A percentile compares a stretch with the other conserved stretches of the same genome.
phyloP scores from a whole-genome alignment of 495 filamentous ascomycete species.

The Hyaloscypha hepaticicola region DNA sequence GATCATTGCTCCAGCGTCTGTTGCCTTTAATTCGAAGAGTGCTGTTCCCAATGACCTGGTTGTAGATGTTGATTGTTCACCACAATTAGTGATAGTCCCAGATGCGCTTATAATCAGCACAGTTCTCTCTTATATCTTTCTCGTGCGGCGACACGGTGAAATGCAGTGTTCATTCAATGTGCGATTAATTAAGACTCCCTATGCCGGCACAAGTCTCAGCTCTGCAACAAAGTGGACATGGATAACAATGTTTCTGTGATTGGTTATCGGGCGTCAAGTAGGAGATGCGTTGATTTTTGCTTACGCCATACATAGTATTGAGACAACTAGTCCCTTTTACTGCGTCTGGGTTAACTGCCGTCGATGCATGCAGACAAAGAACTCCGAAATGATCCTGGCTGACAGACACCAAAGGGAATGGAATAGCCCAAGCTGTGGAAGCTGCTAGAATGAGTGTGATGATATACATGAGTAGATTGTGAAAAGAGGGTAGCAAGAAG shows the following conservation, averaged over 20 bases:
- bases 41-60: constrained; percentile 46
- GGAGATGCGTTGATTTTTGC: background rate
- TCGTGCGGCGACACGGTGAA: background rate
- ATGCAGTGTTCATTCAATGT: background rate
- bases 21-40: constrained; percentile 42
- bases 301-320: constrained; percentile 6
- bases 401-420: constrained; percentile 1
- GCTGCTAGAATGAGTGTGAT: constrained; percentile 7
- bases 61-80: constrained; percentile 35
- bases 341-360: constrained; percentile 14
- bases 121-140: background rate
- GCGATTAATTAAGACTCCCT: constrained; percentile 5
- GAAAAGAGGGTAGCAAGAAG: background rate
- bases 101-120: constrained; percentile 12
- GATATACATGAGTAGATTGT: constrained; percentile 8
- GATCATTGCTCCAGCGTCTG: constrained; percentile 41
- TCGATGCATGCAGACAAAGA: constrained; percentile 11
- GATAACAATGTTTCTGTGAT: constrained; percentile 15
- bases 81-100: constrained; percentile 43
- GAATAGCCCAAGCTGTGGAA: constrained; percentile 1
- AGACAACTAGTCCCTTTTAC: constrained; percentile 19
- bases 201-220: constrained; percentile 51
- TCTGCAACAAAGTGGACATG: constrained; percentile 39
- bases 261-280: background rate
- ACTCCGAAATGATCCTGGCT: constrained; percentile 12